These are phyloP conservation scores for Naganishia antarctica DNA, from an alignment of 768 basidiomycete species.

Conservation along the genomic window DNA sequence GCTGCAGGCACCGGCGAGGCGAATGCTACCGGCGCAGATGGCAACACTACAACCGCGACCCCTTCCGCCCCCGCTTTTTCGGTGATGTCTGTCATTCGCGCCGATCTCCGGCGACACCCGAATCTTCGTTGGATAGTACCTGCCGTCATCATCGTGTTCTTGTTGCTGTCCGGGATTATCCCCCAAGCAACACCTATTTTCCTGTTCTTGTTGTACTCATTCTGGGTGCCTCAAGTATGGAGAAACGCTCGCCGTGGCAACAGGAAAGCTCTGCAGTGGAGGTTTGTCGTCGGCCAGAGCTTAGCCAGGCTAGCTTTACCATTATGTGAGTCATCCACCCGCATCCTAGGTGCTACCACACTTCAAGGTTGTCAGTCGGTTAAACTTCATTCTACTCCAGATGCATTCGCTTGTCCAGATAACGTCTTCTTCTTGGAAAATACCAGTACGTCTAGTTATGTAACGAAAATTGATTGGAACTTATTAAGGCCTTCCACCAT, in stretches of 20 bases:
- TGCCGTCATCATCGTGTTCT: constrained; percentile 66
- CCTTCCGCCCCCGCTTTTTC: constrained; percentile 9
- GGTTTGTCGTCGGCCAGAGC: constrained; percentile 74
- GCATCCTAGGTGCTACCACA: too few species aligned
- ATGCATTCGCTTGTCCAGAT: constrained; percentile 74
- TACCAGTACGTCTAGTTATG: constrained; percentile 64
- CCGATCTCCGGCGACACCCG: constrained; percentile 21
- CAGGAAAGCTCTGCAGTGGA: constrained; percentile 61
- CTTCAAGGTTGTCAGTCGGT: too few species aligned
- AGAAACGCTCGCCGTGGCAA: constrained; percentile 68
- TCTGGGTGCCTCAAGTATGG: constrained; percentile 82
- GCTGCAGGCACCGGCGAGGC: not conserved
- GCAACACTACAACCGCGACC: not conserved
- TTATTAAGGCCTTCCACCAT: too few species aligned
- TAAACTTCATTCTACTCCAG: constrained; percentile 50
- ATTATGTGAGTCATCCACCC: constrained; percentile 59
- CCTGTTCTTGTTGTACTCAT: constrained; percentile 66
- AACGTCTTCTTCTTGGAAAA: constrained; percentile 80
- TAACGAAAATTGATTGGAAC: too few species aligned
- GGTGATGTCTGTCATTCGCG: constrained; percentile 11
- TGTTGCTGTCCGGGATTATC: constrained; percentile 58
- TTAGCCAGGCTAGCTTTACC: constrained; percentile 65
- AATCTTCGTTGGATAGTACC: constrained; percentile 53
- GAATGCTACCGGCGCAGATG: not conserved
- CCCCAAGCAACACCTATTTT: constrained; percentile 60